A percentile compares a stretch with the other conserved stretches of the same genome.
These are phyloP conservation scores for Spergularia bocconei DNA, from an alignment of 148 eudicot species.

Conservation along the genomic window DNA sequence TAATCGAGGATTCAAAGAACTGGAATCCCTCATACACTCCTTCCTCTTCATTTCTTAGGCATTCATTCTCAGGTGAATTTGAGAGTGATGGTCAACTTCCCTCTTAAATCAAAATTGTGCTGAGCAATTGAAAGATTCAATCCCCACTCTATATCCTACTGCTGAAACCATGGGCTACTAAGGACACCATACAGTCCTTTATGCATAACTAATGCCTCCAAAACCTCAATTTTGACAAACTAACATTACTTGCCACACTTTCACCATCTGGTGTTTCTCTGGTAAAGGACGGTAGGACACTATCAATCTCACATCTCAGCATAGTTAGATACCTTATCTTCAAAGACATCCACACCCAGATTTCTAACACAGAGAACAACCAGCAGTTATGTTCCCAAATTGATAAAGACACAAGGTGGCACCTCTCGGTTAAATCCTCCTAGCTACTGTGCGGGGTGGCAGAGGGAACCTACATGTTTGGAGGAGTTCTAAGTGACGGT, in stretches of 20 bases:
- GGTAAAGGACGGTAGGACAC: not conserved
- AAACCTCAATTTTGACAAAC: not conserved
- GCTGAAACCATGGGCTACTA: slow-evolving; percentile 9
- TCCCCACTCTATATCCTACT: not conserved
- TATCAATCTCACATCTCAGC: not conserved
- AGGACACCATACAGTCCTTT: not conserved
- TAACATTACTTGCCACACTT: not conserved
- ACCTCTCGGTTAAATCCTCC: not conserved
- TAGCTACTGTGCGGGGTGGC: not conserved
- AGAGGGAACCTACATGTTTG: not conserved
- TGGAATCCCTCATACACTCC: no score
- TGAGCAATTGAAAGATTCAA: slow-evolving; percentile 3
- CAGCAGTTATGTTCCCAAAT: not conserved
- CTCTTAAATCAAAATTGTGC: not conserved
- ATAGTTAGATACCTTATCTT: not conserved
- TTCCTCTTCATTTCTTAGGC: no score
- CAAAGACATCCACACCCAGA: not conserved
- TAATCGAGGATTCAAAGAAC: not conserved
- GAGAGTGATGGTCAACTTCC: not conserved
- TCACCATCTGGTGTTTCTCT: not conserved
- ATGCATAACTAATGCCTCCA: not conserved
- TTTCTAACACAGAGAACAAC: not conserved
- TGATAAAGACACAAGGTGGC: not conserved
- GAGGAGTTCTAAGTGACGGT: not conserved
- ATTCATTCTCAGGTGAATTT: not conserved